phyloP scores from a whole-genome alignment of 2,329 filamentous ascomycete species.

The Rhinocladiella similis region DNA sequence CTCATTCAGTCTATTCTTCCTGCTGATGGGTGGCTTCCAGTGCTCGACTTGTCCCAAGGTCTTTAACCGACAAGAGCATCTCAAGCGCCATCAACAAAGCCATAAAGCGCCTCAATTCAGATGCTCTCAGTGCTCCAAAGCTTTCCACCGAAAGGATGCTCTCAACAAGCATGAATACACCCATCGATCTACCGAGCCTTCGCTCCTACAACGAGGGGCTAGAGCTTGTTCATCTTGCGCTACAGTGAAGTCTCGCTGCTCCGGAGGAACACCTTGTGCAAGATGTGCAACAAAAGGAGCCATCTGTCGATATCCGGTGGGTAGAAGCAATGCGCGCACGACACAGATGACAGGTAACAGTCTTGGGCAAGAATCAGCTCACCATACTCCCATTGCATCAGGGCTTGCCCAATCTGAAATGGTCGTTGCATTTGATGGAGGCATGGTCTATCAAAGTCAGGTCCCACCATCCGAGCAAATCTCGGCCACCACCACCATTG shows the following conservation, averaged over 20 bases:
- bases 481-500: no score
- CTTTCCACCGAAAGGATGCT: constrained; percentile 45
- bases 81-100: constrained; percentile 43
- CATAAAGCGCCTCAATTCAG: constrained; percentile 44
- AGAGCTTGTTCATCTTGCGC: constrained; percentile 42
- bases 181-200: constrained; percentile 36
- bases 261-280: constrained; percentile 38
- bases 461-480: not conserved
- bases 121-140: constrained; percentile 42
- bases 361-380: not conserved
- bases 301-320: constrained; percentile 39
- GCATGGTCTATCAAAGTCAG: not conserved
- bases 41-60: constrained; percentile 40
- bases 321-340: constrained; percentile 7
- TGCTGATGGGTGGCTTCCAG: constrained; percentile 13
- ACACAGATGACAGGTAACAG: not conserved
- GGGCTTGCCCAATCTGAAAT: not conserved
- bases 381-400: not conserved
- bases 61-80: constrained; percentile 42
- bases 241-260: constrained; percentile 40
- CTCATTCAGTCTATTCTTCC: not conserved
- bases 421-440: not conserved
- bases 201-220: constrained; percentile 36
- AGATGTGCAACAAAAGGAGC: constrained; percentile 36
- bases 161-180: constrained; percentile 42